Conservation (phyloP, 2,329 filamentous ascomycete species). For the Diaporthe capsici region DNA sequence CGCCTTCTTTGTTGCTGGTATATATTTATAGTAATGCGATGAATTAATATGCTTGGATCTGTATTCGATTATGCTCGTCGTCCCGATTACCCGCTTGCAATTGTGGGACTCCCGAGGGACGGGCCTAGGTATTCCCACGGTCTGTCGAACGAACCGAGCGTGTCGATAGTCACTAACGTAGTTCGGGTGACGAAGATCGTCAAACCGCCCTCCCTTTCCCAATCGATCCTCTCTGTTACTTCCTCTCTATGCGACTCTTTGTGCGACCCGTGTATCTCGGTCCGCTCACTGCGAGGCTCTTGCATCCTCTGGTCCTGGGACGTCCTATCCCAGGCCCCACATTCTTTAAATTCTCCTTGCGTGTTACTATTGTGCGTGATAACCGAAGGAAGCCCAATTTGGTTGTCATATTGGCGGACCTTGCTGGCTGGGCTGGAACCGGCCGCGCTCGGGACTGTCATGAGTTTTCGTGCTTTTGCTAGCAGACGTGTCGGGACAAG, state of each 20-base stretch:
- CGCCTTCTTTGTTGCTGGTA: neutral
- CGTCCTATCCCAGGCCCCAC: neutral
- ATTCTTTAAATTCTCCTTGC: neutral
- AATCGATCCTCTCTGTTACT: neutral
- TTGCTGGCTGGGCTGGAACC: neutral
- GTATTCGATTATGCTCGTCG: neutral
- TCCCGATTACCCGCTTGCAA: neutral
- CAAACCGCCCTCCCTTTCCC: neutral
- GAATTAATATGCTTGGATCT: neutral
- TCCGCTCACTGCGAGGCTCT: neutral
- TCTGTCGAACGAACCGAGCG: conserved; percentile 6
- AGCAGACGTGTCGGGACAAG: neutral
- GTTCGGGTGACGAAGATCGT: conserved; percentile 12
- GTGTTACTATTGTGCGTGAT: neutral
- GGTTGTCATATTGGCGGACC: neutral
- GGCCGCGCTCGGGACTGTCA: neutral
- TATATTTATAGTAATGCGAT: neutral
- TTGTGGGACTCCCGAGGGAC: conserved; percentile 1
- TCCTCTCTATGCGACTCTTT: conserved; percentile 4
- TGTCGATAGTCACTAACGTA: conserved; percentile 6
- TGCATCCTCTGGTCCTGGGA: neutral
- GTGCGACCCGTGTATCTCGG: neutral
- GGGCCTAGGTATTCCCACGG: conserved; percentile 22
- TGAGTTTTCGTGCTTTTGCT: neutral
- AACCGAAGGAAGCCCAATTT: neutral